Percentiles rank a stretch among this genome's conserved stretches.
These are phyloP conservation scores for Penicillium sp. DNA, from an alignment of 2,329 filamentous ascomycete genomes.

Conservation along the genomic window DNA sequence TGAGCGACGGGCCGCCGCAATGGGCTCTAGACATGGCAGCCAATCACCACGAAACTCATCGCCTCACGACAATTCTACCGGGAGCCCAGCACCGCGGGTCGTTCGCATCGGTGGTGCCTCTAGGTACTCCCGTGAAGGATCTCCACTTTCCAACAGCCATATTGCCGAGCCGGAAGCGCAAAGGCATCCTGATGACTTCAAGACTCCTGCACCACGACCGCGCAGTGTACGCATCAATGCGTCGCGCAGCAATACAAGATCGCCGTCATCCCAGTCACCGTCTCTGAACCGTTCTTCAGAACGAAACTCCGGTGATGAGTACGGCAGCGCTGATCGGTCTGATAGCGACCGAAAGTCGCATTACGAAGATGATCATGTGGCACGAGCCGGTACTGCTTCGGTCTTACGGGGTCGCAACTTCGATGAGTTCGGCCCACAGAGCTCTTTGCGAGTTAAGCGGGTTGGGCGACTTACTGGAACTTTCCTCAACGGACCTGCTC, in stretches of 20 bases:
- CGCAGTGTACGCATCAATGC: conserved; percentile 45
- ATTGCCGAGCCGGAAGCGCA: conserved; percentile 28
- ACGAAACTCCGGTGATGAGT: conserved; percentile 30
- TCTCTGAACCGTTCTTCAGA: conserved; percentile 34
- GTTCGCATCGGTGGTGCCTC: conserved; percentile 39
- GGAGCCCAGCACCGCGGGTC: conserved; percentile 45
- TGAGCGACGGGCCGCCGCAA: conserved; percentile 26
- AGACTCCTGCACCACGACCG: conserved; percentile 48
- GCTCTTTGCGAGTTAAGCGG: conserved; percentile 75
- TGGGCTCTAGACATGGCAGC: conserved; percentile 31
- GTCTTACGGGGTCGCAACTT: conserved; percentile 49
- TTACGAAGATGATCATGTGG: conserved; percentile 36
- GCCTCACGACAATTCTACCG: conserved; percentile 39
- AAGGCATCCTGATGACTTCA: conserved; percentile 37
- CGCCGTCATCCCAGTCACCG: conserved; percentile 40
- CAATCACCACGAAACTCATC: conserved; percentile 36
- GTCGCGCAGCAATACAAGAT: conserved; percentile 43
- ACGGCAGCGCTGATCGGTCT: conserved; percentile 35
- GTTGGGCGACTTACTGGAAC: conserved; percentile 73
- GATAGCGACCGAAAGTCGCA: conserved; percentile 34
- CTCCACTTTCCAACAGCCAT: conserved; percentile 39
- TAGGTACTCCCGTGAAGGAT: conserved; percentile 38
- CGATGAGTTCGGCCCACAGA: conserved; percentile 66
- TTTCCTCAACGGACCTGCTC: conserved; percentile 77
- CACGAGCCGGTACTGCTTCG: conserved; percentile 37